Percentiles rank a stretch among this genome's conserved stretches.
Conservation (phyloP, 1,284 basidiomycete genomes). For the Crocinoboletus sp. region DNA sequence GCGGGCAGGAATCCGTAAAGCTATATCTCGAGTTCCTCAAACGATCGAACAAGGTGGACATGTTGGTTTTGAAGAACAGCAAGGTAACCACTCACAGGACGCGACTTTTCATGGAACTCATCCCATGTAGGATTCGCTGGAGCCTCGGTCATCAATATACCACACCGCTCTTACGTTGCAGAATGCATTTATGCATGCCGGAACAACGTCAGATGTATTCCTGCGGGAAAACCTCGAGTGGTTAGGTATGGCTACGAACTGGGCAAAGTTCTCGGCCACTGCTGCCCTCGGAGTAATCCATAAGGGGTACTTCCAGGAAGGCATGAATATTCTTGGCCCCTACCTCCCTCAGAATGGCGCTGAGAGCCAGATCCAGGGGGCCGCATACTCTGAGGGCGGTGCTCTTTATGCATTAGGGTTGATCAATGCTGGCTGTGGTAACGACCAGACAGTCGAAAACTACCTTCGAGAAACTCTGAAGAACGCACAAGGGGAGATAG, state of each 20-base stretch:
- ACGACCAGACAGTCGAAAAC: conserved; percentile 60
- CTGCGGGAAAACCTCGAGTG: conserved; percentile 94
- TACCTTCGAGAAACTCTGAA: conserved; percentile 79
- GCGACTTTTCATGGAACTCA: not conserved
- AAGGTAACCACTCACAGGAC: conserved; percentile 51
- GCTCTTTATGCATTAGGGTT: conserved; percentile 92
- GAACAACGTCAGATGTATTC: conserved; percentile 91
- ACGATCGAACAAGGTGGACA: conserved; percentile 89
- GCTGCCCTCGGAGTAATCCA: conserved; percentile 95
- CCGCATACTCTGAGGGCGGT: conserved; percentile 90
- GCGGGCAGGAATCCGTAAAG: conserved; percentile 86
- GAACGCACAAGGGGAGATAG: conserved; percentile 71
- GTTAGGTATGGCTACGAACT: conserved; percentile 90
- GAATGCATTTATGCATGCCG: conserved; percentile 95
- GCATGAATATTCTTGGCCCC: conserved; percentile 88
- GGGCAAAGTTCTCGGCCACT: conserved; percentile 97
- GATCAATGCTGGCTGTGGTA: conserved; percentile 86
- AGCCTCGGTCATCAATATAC: conserved; percentile 92
- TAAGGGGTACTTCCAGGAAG: conserved; percentile 92
- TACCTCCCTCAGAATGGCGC: conserved; percentile 81
- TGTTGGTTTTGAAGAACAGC: conserved; percentile 87
- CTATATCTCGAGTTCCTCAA: conserved; percentile 92
- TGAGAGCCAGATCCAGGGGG: conserved; percentile 66
- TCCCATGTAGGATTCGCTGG: conserved; percentile 71
- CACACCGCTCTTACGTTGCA: conserved; percentile 93